Conservation (phyloP, 1,139 yeast genomes). For the Pichia sp. region DNA sequence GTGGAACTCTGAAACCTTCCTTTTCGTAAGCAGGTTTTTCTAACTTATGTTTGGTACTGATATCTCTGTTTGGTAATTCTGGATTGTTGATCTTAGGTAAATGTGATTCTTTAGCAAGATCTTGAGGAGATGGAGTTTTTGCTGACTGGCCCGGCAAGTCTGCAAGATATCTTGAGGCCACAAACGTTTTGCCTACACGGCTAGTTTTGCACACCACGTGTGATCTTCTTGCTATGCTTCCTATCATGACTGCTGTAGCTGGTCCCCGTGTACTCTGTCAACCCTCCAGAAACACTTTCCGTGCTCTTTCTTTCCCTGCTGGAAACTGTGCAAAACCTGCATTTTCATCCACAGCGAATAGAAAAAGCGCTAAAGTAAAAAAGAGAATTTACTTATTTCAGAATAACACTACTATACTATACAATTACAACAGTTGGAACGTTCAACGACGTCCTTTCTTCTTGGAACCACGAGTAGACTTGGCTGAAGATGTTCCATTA, state of each 20-base stretch:
- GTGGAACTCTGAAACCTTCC: constrained; percentile 51
- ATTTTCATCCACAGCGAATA: too few relatives aligned
- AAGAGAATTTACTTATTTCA: background rate
- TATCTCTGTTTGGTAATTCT: constrained; percentile 30
- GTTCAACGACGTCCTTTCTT: background rate
- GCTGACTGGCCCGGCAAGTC: background rate
- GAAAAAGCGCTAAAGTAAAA: too few relatives aligned
- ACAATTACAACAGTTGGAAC: too few relatives aligned
- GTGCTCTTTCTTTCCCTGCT: too few relatives aligned
- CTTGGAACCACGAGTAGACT: background rate
- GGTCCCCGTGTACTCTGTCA: too few relatives aligned
- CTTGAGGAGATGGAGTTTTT: constrained; percentile 12
- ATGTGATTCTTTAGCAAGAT: constrained; percentile 43
- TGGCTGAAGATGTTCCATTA: constrained; percentile 1
- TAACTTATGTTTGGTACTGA: constrained; percentile 30
- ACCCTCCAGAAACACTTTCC: too few relatives aligned
- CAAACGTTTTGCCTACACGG: background rate
- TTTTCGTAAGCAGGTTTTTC: constrained; percentile 47
- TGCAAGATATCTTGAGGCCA: constrained; percentile 1
- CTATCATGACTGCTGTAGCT: background rate
- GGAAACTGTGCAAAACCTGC: too few relatives aligned
- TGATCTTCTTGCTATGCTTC: background rate
- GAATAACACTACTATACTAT: background rate
- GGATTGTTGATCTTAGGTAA: constrained; percentile 43
- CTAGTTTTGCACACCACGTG: background rate